Evolutionary conservation across 1,284 basidiomycete genomes (phyloP).

Genomic region (Cryptococcus sp.): DNA sequence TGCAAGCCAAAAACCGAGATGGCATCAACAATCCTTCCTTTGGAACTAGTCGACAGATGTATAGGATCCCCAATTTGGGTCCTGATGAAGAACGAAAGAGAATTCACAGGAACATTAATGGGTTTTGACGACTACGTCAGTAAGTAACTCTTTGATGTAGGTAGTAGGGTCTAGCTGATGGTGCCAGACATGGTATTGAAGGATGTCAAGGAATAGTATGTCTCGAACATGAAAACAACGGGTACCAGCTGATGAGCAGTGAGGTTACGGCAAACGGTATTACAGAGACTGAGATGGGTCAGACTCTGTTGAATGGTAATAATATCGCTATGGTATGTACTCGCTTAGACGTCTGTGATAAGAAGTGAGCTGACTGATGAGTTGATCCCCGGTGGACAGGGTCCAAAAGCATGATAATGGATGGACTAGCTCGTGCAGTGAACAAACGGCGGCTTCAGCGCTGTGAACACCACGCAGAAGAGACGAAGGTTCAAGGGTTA

Average conservation of each 20-base stretch:
- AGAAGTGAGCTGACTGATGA: not conserved
- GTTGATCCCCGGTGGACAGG: slow-evolving; percentile 70
- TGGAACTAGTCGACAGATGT: slow-evolving; percentile 84
- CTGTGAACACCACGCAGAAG: no score
- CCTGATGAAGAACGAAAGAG: slow-evolving; percentile 91
- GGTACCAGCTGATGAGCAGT: slow-evolving; percentile 50
- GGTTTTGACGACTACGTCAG: slow-evolving; percentile 99
- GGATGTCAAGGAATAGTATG: slow-evolving; percentile 92
- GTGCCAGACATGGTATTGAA: slow-evolving; percentile 90
- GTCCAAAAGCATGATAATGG: slow-evolving; percentile 49
- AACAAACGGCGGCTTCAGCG: no score
- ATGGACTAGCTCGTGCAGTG: no score
- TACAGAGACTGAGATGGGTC: slow-evolving; percentile 75
- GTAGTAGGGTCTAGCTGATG: not conserved
- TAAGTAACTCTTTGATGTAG: slow-evolving; percentile 65
- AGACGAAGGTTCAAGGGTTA: no score
- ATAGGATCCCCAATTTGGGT: slow-evolving; percentile 95
- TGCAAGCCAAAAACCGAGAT: no score
- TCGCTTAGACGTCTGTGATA: not conserved
- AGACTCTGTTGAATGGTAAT: slow-evolving; percentile 94
- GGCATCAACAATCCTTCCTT: slow-evolving; percentile 64
- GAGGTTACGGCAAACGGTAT: slow-evolving; percentile 77
- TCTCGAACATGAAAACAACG: not conserved
- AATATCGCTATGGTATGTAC: slow-evolving; percentile 89
- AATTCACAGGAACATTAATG: slow-evolving; percentile 91